Percentiles rank a stretch among this genome's conserved stretches.
Evolutionary conservation across 83 land plant species (phyloP).

Genomic region (Picea abies): DNA sequence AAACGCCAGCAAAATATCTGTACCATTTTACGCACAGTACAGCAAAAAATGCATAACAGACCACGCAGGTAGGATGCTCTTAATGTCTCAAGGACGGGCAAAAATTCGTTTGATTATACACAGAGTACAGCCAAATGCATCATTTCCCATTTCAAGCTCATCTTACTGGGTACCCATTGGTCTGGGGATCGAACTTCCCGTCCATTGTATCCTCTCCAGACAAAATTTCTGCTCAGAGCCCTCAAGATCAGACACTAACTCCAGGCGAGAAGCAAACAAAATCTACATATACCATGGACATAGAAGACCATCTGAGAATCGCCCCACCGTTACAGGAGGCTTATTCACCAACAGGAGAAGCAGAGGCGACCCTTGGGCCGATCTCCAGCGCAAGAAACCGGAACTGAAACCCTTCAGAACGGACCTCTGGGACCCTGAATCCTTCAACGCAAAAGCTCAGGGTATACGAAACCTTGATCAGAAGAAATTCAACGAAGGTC

Average conservation of each 20-base stretch:
- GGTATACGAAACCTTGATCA: not conserved
- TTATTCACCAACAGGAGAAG: slow-evolving; percentile 44
- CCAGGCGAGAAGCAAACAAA: slow-evolving; percentile 20
- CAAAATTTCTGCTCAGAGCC: not conserved
- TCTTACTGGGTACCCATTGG: not conserved
- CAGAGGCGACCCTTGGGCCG: not conserved
- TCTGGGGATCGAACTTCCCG: not conserved
- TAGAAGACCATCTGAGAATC: slow-evolving; percentile 50
- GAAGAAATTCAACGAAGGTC: slow-evolving; percentile 26
- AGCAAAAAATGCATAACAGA: too few species aligned
- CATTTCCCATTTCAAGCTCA: not conserved
- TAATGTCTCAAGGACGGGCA: not conserved
- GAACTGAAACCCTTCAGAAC: slow-evolving; percentile 7
- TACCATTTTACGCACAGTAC: too few species aligned
- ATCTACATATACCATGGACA: slow-evolving; percentile 65
- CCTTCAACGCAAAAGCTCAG: not conserved
- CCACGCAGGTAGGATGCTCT: not conserved
- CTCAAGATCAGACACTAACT: not conserved
- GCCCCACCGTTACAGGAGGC: slow-evolving; percentile 56
- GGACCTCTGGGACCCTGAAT: slow-evolving; percentile 13
- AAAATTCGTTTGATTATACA: not conserved
- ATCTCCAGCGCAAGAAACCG: not conserved
- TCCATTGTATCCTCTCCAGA: too few species aligned
- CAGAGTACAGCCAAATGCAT: not conserved
- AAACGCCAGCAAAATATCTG: too few species aligned